A percentile compares a stretch with the other conserved stretches of the same genome.
Conservation (phyloP, 768 basidiomycete genomes). For the Steccherinum ochraceum region DNA sequence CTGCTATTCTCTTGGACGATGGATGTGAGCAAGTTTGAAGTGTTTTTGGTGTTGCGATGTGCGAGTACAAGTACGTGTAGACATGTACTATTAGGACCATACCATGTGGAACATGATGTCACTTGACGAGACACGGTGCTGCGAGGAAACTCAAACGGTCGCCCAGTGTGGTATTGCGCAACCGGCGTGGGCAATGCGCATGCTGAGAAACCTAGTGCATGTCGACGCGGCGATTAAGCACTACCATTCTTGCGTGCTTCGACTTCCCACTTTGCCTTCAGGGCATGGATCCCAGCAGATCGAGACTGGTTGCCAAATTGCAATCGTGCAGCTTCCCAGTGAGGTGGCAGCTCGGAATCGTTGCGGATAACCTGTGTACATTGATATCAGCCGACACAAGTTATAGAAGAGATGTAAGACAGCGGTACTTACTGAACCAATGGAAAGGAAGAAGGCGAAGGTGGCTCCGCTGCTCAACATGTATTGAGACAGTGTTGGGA, state of each 20-base stretch:
- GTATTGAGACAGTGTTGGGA: constrained; percentile 93
- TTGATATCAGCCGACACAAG: not conserved
- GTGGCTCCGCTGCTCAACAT: constrained; percentile 98
- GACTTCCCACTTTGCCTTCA: constrained; percentile 67
- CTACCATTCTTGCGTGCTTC: constrained; percentile 11
- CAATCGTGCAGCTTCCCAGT: constrained; percentile 57
- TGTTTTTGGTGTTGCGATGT: not conserved
- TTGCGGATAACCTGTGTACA: constrained; percentile 77
- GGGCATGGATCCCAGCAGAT: constrained; percentile 60
- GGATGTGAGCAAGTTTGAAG: not conserved
- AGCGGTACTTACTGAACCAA: constrained; percentile 66
- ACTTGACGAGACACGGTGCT: not conserved
- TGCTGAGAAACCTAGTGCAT: no score
- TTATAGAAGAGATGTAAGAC: not conserved
- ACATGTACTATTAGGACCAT: not conserved
- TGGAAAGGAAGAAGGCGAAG: constrained; percentile 94
- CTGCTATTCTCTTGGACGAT: no score
- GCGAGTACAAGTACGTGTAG: not conserved
- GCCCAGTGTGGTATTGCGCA: no score
- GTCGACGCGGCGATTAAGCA: not conserved
- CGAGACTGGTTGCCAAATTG: constrained; percentile 55
- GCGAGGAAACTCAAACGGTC: no score
- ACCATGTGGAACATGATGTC: not conserved
- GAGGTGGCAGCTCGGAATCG: constrained; percentile 54
- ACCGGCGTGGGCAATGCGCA: no score